phyloP scores from a whole-genome alignment of 2,329 filamentous ascomycete genomes.

The Zasmidium angulare region DNA sequence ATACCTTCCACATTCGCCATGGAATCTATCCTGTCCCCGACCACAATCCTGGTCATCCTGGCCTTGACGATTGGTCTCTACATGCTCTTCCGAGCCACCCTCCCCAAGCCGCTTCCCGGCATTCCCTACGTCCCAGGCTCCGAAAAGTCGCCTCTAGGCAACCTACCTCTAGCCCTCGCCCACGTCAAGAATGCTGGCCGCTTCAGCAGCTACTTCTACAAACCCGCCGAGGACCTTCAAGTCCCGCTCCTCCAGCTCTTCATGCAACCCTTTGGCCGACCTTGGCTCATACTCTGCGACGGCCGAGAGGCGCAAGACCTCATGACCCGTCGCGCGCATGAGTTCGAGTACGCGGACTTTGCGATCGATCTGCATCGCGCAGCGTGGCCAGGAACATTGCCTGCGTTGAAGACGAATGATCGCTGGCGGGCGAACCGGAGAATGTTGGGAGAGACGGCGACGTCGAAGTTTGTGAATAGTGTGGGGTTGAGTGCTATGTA shows the following conservation, averaged over 20 bases:
- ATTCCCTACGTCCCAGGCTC: conserved; percentile 48
- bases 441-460: neutral
- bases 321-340: conserved; percentile 44
- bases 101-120: conserved; percentile 47
- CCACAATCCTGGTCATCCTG: neutral
- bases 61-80: neutral
- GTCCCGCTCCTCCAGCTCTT: conserved; percentile 47
- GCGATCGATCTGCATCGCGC: conserved; percentile 36
- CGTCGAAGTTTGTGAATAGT: neutral
- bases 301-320: conserved; percentile 47
- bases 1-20: too few species aligned
- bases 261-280: conserved; percentile 44
- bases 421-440: neutral
- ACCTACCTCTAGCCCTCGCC: conserved; percentile 34
- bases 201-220: neutral
- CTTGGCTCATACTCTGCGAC: conserved; percentile 48
- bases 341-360: conserved; percentile 40
- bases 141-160: conserved; percentile 41
- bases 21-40: neutral
- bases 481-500: neutral
- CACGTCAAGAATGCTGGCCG: neutral
- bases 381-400: conserved; percentile 3
- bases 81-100: conserved; percentile 5
- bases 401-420: neutral
- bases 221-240: neutral